A percentile compares a stretch with the other conserved stretches of the same genome.
These are phyloP conservation scores for Dothiorella sarmentorum DNA, from an alignment of 2,329 filamentous ascomycete species.

Conservation along the genomic window DNA sequence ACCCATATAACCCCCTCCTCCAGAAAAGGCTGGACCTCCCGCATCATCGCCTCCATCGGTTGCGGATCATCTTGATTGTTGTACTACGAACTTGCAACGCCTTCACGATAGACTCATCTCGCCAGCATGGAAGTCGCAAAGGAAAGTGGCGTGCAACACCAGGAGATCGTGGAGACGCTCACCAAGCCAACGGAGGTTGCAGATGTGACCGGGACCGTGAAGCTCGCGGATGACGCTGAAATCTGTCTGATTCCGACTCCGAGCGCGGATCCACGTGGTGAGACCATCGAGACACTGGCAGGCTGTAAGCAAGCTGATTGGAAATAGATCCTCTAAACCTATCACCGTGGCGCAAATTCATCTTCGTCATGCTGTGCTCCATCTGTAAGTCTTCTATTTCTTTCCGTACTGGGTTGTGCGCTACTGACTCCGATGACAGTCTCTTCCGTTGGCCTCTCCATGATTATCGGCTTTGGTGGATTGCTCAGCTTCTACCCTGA, in stretches of 20 bases:
- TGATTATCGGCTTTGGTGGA: slow-evolving; percentile 43
- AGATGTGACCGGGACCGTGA: slow-evolving; percentile 30
- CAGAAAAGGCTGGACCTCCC: neutral
- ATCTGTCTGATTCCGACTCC: slow-evolving; percentile 29
- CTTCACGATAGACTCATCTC: no score
- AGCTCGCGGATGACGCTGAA: slow-evolving; percentile 28
- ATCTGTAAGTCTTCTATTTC: slow-evolving; percentile 23
- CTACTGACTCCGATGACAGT: slow-evolving; percentile 26
- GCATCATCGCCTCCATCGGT: neutral
- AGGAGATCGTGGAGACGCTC: slow-evolving; percentile 15
- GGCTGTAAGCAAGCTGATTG: slow-evolving; percentile 18
- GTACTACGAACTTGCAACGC: no score
- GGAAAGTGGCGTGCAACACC: slow-evolving; percentile 12
- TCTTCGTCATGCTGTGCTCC: slow-evolving; percentile 29
- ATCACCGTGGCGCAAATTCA: slow-evolving; percentile 27
- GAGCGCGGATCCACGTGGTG: slow-evolving; percentile 30
- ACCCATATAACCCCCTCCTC: neutral
- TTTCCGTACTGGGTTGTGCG: no score
- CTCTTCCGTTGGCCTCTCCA: slow-evolving; percentile 37
- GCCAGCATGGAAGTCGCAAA: slow-evolving; percentile 16
- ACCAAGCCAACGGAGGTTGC: slow-evolving; percentile 18
- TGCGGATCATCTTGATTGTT: neutral
- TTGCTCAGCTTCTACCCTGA: slow-evolving; percentile 41
- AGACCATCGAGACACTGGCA: neutral
- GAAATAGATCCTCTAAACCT: slow-evolving; percentile 32